Evolutionary conservation across 2,329 filamentous ascomycete genomes (phyloP).

Genomic region (Penicillium sclerotiorum): DNA sequence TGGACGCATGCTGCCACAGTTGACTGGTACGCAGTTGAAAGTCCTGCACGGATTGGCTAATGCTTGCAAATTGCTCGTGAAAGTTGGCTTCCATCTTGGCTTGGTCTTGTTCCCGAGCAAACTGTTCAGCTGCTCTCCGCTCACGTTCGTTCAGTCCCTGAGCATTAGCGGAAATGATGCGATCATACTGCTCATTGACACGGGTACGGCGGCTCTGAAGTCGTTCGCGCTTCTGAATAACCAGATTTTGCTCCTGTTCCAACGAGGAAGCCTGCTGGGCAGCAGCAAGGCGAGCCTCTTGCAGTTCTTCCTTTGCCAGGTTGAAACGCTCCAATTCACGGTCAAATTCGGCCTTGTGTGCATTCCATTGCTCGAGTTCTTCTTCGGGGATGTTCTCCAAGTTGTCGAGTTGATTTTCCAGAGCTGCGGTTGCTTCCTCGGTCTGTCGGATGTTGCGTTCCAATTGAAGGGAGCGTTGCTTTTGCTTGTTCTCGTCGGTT

Average conservation of each 20-base stretch:
- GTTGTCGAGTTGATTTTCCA: constrained; percentile 57
- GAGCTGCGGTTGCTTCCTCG: constrained; percentile 61
- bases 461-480: constrained; percentile 63
- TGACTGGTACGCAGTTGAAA: constrained; percentile 47
- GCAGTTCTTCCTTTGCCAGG: constrained; percentile 53
- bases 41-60: constrained; percentile 47
- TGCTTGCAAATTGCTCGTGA: constrained; percentile 46
- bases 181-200: constrained; percentile 64
- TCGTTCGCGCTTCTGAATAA: constrained; percentile 61
- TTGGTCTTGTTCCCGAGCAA: constrained; percentile 50
- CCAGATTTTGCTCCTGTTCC: constrained; percentile 55
- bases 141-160: constrained; percentile 60
- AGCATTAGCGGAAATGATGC: constrained; percentile 60
- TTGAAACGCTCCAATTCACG: constrained; percentile 56
- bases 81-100: constrained; percentile 46
- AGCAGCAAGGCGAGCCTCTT: constrained; percentile 53
- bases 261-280: constrained; percentile 56
- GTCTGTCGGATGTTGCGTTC: constrained; percentile 65
- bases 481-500: constrained; percentile 64
- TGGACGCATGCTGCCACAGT: constrained; percentile 47
- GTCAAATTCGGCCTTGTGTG: constrained; percentile 58
- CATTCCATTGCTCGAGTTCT: constrained; percentile 55
- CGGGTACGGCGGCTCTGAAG: constrained; percentile 60
- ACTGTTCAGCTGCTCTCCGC: constrained; percentile 50
- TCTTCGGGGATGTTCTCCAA: constrained; percentile 61